Conservation (phyloP, 2,329 filamentous ascomycete species). For the Arachnomyces sp. region DNA sequence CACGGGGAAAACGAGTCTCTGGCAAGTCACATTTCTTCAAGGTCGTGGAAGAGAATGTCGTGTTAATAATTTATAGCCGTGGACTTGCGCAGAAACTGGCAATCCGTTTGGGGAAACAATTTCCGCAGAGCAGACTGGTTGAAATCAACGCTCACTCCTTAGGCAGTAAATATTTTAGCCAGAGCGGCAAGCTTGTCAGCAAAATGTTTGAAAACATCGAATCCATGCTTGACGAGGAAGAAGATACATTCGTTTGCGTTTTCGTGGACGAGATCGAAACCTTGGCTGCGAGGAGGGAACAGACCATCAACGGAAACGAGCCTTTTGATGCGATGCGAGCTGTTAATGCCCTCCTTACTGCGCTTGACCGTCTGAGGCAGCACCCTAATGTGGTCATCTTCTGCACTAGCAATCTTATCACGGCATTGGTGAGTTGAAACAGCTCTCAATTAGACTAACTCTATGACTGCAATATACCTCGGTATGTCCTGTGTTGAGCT, state of each 20-base stretch:
- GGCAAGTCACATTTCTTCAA: conserved; percentile 14
- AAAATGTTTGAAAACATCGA: conserved; percentile 38
- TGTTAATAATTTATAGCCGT: conserved; percentile 19
- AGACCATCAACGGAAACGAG: conserved; percentile 33
- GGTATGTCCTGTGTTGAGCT: too few species aligned
- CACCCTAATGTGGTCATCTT: conserved; percentile 41
- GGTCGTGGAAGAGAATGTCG: not conserved
- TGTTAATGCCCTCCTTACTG: conserved; percentile 44
- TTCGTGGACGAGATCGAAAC: conserved; percentile 47
- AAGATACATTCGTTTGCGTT: conserved; percentile 36
- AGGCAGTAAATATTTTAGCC: conserved; percentile 43
- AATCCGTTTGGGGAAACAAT: conserved; percentile 39
- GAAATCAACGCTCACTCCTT: conserved; percentile 42
- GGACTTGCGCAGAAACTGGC: conserved; percentile 44
- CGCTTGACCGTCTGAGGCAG: conserved; percentile 38
- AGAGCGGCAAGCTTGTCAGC: conserved; percentile 39
- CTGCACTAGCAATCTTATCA: conserved; percentile 44
- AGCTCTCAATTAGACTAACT: not conserved
- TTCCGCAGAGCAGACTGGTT: conserved; percentile 34
- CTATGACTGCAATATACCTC: conserved; percentile 1
- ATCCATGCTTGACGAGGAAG: conserved; percentile 28
- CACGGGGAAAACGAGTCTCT: conserved; percentile 64
- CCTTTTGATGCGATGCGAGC: conserved; percentile 41
- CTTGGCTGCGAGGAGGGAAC: conserved; percentile 38
- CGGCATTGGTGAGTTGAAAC: conserved; percentile 28